Evolutionary conservation across 805 yeast genomes (phyloP).

Genomic region (Millerago galiae): DNA sequence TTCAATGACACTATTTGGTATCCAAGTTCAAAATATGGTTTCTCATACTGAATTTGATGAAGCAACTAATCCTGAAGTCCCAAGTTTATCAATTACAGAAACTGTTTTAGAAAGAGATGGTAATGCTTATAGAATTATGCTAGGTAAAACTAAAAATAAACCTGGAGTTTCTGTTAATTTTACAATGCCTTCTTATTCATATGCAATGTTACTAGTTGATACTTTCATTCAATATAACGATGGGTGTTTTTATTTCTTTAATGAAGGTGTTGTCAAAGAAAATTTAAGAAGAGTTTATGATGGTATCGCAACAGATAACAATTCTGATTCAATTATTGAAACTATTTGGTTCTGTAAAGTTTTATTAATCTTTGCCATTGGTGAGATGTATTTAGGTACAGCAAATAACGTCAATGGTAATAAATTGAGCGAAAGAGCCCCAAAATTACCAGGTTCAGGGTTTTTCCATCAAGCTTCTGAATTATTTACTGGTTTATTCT

Average conservation of each 20-base stretch:
- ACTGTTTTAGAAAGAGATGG: slow-evolving; percentile 70
- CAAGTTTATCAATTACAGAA: slow-evolving; percentile 28
- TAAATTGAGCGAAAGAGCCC: slow-evolving; percentile 21
- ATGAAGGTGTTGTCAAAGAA: slow-evolving; percentile 71
- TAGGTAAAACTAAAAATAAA: slow-evolving; percentile 61
- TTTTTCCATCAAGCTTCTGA: slow-evolving; percentile 78
- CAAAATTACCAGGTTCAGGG: slow-evolving; percentile 70
- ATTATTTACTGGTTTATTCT: slow-evolving; percentile 66
- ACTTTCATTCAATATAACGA: slow-evolving; percentile 74
- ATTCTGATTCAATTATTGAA: slow-evolving; percentile 52
- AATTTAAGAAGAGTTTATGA: slow-evolving; percentile 59
- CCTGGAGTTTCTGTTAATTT: slow-evolving; percentile 67
- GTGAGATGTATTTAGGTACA: slow-evolving; percentile 79
- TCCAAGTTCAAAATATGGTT: slow-evolving; percentile 66
- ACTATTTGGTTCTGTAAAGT: slow-evolving; percentile 80
- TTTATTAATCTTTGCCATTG: slow-evolving; percentile 65
- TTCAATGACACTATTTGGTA: slow-evolving; percentile 75
- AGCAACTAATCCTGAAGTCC: slow-evolving; percentile 15
- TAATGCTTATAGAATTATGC: slow-evolving; percentile 63
- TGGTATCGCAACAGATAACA: slow-evolving; percentile 26
- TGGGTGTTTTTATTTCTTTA: slow-evolving; percentile 79
- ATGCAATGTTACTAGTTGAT: slow-evolving; percentile 69
- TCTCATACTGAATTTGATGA: slow-evolving; percentile 16
- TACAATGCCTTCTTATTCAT: slow-evolving; percentile 68
- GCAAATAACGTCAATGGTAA: slow-evolving; percentile 55